Evolutionary conservation across 2,329 filamentous ascomycete genomes (phyloP), one percentile per base, ranked within the genome.

Genomic region (Ophiocordyceps polyrhachis-furcata): DNA sequence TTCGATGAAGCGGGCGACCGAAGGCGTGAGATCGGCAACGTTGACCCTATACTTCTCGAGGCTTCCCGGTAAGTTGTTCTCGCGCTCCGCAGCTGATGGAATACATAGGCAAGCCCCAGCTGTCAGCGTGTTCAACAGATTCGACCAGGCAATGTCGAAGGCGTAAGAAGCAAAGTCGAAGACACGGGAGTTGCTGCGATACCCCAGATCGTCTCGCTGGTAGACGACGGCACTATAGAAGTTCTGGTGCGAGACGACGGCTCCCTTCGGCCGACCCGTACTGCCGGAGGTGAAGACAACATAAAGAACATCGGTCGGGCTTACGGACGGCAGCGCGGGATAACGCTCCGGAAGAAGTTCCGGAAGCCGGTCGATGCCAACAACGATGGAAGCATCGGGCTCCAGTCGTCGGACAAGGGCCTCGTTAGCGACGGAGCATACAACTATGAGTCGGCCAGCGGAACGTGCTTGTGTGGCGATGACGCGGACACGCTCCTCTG

Each of bases 241-340:
- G n/a, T 45, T 44, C 7, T 46, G 29, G 31, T 56, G 55, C 4
- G 50, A 44, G 28, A 56, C 43, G 3, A 50, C 43, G 13, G 51
- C 46, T 3, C 53, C 55, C 37, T 56, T 57, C 1, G 56, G 52
- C 1, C 44, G 48, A 1, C 53, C 56, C 0, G 55, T 58, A n/a
- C 48, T 54, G 5, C 53, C 56, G 2, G 52, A 54, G 0, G 56
- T 58, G n/a, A 56, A 58, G 14, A 54, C 21, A 0, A 51, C 44
- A 42, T 55, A 58, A n/a, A 52, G 21, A 6, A 46, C 7, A 25
- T 46, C 44, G 1, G 44, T 41, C 8, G 49, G 41, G 25, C 20
- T 23, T 7, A 47, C 44, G 7, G 40, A 37, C 2, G 47, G 49
- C n/a, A 49, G 45, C 21, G 19, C 25, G n/a, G 42, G 38, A 41